A percentile compares a stretch with the other conserved stretches of the same genome.
Conservation (phyloP, 2,329 filamentous ascomycete species). For the Botrytis medusae region DNA sequence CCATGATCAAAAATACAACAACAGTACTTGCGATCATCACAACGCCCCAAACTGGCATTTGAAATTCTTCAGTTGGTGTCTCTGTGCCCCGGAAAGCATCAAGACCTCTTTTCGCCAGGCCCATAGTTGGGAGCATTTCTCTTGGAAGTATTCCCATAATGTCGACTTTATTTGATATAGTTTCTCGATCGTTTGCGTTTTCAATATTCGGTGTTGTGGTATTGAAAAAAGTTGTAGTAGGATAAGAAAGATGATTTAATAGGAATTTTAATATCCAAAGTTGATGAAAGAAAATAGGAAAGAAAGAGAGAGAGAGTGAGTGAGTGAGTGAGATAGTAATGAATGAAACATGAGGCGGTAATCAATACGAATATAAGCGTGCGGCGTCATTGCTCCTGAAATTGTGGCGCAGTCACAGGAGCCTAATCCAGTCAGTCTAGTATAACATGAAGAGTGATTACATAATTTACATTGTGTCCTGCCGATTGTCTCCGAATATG, state of each 20-base stretch:
- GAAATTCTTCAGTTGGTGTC: neutral
- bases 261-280: neutral
- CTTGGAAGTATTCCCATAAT: slow-evolving; percentile 5
- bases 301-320: neutral
- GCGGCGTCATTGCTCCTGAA: neutral
- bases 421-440: neutral
- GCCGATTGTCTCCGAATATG: neutral
- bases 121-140: neutral
- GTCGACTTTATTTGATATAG: neutral
- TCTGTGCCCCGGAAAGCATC: slow-evolving; percentile 2
- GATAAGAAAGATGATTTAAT: neutral
- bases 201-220: neutral
- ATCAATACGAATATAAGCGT: neutral
- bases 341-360: slow-evolving; percentile 1
- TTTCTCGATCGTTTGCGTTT: neutral
- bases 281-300: neutral
- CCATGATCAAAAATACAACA: slow-evolving; percentile 20
- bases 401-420: slow-evolving; percentile 5
- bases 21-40: slow-evolving; percentile 26
- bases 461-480: neutral
- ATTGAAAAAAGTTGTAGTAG: neutral
- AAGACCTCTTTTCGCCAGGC: neutral
- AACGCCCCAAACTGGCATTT: slow-evolving; percentile 33
- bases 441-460: neutral
- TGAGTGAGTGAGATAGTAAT: neutral